Percentiles rank a stretch among this genome's conserved stretches.
phyloP scores from a whole-genome alignment of 331 rosid genomes.

The Spiraea crenata region DNA sequence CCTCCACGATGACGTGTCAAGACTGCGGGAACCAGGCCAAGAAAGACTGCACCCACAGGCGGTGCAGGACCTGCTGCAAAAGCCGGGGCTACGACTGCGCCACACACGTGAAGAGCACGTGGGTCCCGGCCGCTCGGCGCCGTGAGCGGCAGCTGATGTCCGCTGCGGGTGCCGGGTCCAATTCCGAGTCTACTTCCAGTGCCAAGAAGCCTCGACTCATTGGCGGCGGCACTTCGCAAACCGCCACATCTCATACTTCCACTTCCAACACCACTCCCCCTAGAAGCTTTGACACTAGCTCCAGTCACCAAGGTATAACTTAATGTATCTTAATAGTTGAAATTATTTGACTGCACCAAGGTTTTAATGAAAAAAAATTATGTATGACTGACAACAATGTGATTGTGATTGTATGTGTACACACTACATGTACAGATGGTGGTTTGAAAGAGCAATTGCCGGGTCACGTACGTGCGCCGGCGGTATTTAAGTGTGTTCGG shows the following conservation, averaged over 20 bases:
- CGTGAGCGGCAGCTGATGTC: slow-evolving; percentile 75
- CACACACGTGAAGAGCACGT: slow-evolving; percentile 93
- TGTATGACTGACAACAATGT: no score
- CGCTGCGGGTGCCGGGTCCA: slow-evolving; percentile 35
- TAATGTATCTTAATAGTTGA: neutral
- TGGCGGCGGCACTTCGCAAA: slow-evolving; percentile 43
- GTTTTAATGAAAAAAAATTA: no score
- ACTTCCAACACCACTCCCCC: slow-evolving; percentile 95
- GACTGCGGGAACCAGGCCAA: slow-evolving; percentile 97
- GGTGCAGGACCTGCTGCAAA: slow-evolving; percentile 92
- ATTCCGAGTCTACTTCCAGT: slow-evolving; percentile 49
- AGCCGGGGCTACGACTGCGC: slow-evolving; percentile 90
- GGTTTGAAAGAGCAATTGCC: slow-evolving; percentile 63
- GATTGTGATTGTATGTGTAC: no score
- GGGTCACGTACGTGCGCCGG: slow-evolving; percentile 73
- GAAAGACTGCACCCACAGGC: slow-evolving; percentile 75
- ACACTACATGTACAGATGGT: slow-evolving; percentile 45
- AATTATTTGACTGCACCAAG: neutral
- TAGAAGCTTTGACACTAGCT: slow-evolving; percentile 85
- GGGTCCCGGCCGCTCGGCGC: slow-evolving; percentile 92
- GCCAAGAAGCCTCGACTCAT: slow-evolving; percentile 78
- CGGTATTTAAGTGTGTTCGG: slow-evolving; percentile 90
- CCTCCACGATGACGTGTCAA: slow-evolving; percentile 60
- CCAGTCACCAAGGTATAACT: slow-evolving; percentile 68
- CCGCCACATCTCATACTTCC: slow-evolving; percentile 78